Evolutionary conservation across 2,329 filamentous ascomycete species (phyloP).

Genomic region (Fulvia fulva): DNA sequence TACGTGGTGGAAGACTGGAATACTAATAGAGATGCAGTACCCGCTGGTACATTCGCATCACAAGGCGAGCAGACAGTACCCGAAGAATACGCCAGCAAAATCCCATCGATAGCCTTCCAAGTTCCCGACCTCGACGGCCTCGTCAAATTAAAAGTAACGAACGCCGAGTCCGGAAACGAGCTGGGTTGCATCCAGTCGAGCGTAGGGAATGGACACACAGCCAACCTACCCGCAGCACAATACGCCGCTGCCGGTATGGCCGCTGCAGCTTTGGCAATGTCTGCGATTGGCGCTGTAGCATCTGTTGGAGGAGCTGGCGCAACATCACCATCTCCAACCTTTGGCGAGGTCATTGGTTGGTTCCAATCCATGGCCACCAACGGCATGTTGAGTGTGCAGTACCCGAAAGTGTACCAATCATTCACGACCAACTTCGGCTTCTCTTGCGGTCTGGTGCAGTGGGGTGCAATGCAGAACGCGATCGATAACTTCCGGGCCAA

Average conservation of each 20-base stretch:
- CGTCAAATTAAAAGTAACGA: conserved; percentile 72
- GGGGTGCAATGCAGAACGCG: conserved; percentile 70
- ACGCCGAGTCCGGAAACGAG: conserved; percentile 54
- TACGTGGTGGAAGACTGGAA: not conserved
- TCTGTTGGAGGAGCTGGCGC: conserved; percentile 54
- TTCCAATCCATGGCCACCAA: conserved; percentile 94
- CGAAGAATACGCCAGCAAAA: conserved; percentile 63
- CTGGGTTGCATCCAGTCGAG: conserved; percentile 80
- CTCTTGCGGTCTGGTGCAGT: conserved; percentile 78
- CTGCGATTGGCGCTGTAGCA: conserved; percentile 66
- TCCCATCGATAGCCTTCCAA: conserved; percentile 84
- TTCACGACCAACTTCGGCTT: conserved; percentile 94
- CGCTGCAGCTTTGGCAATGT: conserved; percentile 72
- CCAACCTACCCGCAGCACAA: conserved; percentile 68
- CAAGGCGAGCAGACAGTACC: conserved; percentile 69
- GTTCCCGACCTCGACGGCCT: conserved; percentile 85
- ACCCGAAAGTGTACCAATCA: conserved; percentile 81
- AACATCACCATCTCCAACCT: conserved; percentile 72
- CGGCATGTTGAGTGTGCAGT: conserved; percentile 89
- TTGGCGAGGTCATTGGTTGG: conserved; percentile 79
- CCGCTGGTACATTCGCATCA: conserved; percentile 69
- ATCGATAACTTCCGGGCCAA: conserved; percentile 78
- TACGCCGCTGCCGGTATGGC: conserved; percentile 82
- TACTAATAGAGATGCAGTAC: conserved; percentile 51
- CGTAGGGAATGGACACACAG: conserved; percentile 83